phyloP scores from a whole-genome alignment of 1,284 basidiomycete species.

The Papiliotrema fonsecae region DNA sequence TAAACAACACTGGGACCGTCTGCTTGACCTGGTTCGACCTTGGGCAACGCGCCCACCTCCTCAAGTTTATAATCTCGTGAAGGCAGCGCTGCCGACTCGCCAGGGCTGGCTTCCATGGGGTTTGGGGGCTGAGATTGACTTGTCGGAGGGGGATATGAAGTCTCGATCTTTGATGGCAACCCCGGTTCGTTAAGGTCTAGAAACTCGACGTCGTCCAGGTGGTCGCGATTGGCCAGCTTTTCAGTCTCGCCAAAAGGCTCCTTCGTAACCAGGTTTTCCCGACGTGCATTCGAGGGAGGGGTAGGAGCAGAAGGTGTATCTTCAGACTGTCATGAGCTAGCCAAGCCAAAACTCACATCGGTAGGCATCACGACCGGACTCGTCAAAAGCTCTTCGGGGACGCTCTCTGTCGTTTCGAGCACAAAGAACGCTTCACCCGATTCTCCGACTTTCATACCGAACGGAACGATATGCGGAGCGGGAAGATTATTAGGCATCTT shows the following conservation, averaged over 20 bases:
- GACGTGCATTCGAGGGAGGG: background rate
- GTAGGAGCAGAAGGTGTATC: background rate
- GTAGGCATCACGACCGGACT: slow-evolving; percentile 68
- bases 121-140: slow-evolving; percentile 28
- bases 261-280: slow-evolving; percentile 25
- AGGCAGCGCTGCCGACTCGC: slow-evolving; percentile 23
- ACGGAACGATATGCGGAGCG: slow-evolving; percentile 57
- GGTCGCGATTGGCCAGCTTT: slow-evolving; percentile 19
- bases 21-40: slow-evolving; percentile 50
- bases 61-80: slow-evolving; percentile 22
- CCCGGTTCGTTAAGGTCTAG: slow-evolving; percentile 43
- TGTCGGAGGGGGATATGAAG: slow-evolving; percentile 3
- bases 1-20: slow-evolving; percentile 65
- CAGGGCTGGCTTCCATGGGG: slow-evolving; percentile 29
- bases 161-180: slow-evolving; percentile 6
- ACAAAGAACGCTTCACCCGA: slow-evolving; percentile 99
- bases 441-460: slow-evolving; percentile 97
- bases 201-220: slow-evolving; percentile 41
- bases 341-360: slow-evolving; percentile 28
- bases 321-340: background rate
- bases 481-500: slow-evolving; percentile 55
- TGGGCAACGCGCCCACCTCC: slow-evolving; percentile 51
- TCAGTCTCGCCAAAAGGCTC: slow-evolving; percentile 45
- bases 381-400: slow-evolving; percentile 89
- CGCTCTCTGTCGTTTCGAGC: slow-evolving; percentile 90